Base-by-base conservation (phyloP, 2,329 filamentous ascomycete genomes). In the Hypoxylon sp. region DNA sequence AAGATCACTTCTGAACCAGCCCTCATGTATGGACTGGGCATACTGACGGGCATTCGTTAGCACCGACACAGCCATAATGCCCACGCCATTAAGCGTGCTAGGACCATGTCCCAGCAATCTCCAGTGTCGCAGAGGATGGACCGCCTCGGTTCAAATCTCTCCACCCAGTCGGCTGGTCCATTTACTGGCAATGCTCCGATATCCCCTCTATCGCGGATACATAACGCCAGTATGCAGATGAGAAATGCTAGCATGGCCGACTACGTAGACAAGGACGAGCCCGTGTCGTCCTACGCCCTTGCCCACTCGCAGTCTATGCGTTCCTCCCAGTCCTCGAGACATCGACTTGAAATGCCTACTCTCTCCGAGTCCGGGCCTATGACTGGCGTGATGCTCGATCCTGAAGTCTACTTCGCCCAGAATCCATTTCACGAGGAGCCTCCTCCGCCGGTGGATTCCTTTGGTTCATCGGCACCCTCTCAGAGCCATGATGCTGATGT, bases 141-240 rank as follows among this genome's bases (percentile, higher is more conserved):
- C 72, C 82, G 84, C 62, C 81, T 78, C 59, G 75, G 77, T 13
- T 86, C 84, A 42, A 82, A 78, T 70, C 77, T 79, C 32, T 82
- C 82, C 8, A 79, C 81, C 27, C 76, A 74, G 54, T 77, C 79
- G 29, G 80, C 75, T 42, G 76, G 79, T 51, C 80, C 82, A 37
- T 84, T 83, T 60, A 76, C 76, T 65, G 75, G 70, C 72, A 78
- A 75, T 35, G 75, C 75, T 51, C 77, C 77, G 60, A 76, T 82
- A 69, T 78, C 80, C 2, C 79, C 80, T 32, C 78, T 78, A 44
- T 72, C 77, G 19, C 73, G 72, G 53, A 72, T 73, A 35, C 74
- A 75, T 29, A 72, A 69, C 21, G 27, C 67, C 57, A 61, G 56
- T 57, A 57, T 67, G 53, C 65, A 70, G 54, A 67, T 69, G 62